Conservation (phyloP, 345 rosid genomes). For the Eucalyptus dawsonii region DNA sequence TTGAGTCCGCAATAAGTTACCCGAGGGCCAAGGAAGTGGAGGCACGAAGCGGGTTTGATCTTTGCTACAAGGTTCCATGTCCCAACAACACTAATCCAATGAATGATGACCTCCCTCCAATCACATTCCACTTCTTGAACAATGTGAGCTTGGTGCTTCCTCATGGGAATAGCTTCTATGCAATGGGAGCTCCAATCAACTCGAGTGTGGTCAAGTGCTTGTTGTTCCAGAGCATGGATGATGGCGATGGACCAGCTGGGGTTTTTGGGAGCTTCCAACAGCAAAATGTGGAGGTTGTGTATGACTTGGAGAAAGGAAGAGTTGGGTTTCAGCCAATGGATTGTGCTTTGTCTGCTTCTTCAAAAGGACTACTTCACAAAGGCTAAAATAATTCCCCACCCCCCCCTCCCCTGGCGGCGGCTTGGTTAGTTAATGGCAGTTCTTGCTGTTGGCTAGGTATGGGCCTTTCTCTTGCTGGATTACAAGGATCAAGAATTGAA, state of each 20-base stretch:
- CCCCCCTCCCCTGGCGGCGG: background rate
- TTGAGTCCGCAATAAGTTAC: slow-evolving; percentile 26
- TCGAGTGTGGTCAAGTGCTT: slow-evolving; percentile 61
- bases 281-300: slow-evolving; percentile 62
- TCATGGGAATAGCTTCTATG: slow-evolving; percentile 46
- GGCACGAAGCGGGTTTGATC: slow-evolving; percentile 52
- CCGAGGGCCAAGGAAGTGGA: slow-evolving; percentile 57
- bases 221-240: slow-evolving; percentile 62
- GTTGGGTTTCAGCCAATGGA: slow-evolving; percentile 73
- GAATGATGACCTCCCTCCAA: slow-evolving; percentile 28
- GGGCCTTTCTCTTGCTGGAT: background rate
- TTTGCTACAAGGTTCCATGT: slow-evolving; percentile 63
- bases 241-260: slow-evolving; percentile 67
- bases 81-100: slow-evolving; percentile 25
- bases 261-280: slow-evolving; percentile 86
- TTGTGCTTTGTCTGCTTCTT: slow-evolving; percentile 46
- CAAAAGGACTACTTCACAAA: slow-evolving; percentile 42
- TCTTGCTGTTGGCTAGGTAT: background rate
- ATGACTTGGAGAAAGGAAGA: slow-evolving; percentile 70
- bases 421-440: background rate
- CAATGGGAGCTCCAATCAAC: slow-evolving; percentile 61
- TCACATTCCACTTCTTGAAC: slow-evolving; percentile 64
- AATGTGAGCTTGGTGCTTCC: slow-evolving; percentile 58
- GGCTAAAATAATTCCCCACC: background rate
- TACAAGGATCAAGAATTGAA: background rate